These are phyloP conservation scores for Phylloporus rhodoxanthus DNA, from an alignment of 768 basidiomycete species.

Conservation along the genomic window DNA sequence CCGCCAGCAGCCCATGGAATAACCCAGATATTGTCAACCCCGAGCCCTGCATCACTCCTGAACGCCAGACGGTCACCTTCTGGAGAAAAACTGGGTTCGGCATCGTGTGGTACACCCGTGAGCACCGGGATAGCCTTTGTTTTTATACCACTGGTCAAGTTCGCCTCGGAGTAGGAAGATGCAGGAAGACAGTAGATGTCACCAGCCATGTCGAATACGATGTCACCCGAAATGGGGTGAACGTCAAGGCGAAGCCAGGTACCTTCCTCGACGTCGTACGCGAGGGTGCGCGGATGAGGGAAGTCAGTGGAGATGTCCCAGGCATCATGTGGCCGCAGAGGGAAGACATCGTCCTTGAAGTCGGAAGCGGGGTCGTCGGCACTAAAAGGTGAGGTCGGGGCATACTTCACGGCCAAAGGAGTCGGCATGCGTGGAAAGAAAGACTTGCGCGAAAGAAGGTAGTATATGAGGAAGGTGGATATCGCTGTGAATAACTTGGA, in stretches of 20 bases:
- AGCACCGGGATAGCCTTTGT: conserved; percentile 53
- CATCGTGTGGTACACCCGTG: conserved; percentile 60
- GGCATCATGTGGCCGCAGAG: conserved; percentile 44
- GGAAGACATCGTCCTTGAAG: conserved; percentile 55
- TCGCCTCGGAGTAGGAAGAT: conserved; percentile 29
- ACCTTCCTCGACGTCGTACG: conserved; percentile 66
- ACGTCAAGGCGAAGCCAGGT: conserved; percentile 75
- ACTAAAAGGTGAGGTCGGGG: conserved; percentile 4
- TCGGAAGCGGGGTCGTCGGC: conserved; percentile 34
- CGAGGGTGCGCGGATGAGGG: conserved; percentile 56
- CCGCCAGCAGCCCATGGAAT: conserved; percentile 49
- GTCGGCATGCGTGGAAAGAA: not conserved
- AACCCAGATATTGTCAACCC: conserved; percentile 73
- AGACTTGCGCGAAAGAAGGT: conserved; percentile 13
- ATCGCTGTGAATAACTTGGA: conserved; percentile 8
- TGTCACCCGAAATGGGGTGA: conserved; percentile 61
- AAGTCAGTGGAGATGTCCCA: conserved; percentile 80
- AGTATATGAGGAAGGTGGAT: conserved; percentile 16
- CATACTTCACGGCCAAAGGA: not conserved
- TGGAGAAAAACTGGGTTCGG: conserved; percentile 70
- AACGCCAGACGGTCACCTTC: conserved; percentile 59
- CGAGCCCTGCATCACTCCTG: conserved; percentile 66
- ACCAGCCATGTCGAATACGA: conserved; percentile 71
- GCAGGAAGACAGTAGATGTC: conserved; percentile 68
- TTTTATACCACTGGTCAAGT: conserved; percentile 17